Evolutionary conservation across 495 filamentous ascomycete species (phyloP), one percentile per base, ranked within the genome.

Genomic region (Aspergillus sparsus): DNA sequence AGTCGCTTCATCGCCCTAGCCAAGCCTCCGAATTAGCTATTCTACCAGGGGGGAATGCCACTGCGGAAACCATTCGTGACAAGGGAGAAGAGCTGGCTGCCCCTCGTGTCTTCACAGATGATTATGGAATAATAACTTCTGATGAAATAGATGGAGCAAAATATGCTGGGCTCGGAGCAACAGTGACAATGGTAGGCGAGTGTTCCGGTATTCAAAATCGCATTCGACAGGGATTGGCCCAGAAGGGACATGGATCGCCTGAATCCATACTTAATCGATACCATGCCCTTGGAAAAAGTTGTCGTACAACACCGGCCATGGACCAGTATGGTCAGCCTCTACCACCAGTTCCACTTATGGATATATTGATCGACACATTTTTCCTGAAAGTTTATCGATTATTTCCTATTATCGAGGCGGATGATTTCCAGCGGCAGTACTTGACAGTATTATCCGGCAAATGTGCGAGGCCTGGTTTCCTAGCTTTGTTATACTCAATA

Each of bases 351-450:
- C 39, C 62, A 8, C 34, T 65, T 1, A 49, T 61, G 42, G 36
- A 54, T 31, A 35, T 18, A 3, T 31, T 65, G 36, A 58, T 65
- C n/a, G 62, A 65, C 16, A 9, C 52, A 6, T 65, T 61, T 13
- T 65, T 61, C 33, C 42, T 33, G 10, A 61, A 54, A 7, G 60
- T 65, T 15, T 65, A 65, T 32, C 52, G 53, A 1, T 53, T 65
- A 11, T 65, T 61, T 33, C 62, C 62, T 2, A 54, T 65, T 16
- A 55, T 65, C 21, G 47, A 54, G 16, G 7, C 10, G 6, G 33
- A 46, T 11, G 58, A 54, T 34, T 57, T 65, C 31, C 53, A 42
- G 12, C 47, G 35, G 2, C 62, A 65, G 44, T 65, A 61, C 54
- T 12, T 53, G 6, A 18, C 31, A 11, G 16, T 34, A 6, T 8